These are phyloP conservation scores for Fusarium odoratissimum DNA, from an alignment of 2,329 filamentous ascomycete species.

Conservation along the genomic window DNA sequence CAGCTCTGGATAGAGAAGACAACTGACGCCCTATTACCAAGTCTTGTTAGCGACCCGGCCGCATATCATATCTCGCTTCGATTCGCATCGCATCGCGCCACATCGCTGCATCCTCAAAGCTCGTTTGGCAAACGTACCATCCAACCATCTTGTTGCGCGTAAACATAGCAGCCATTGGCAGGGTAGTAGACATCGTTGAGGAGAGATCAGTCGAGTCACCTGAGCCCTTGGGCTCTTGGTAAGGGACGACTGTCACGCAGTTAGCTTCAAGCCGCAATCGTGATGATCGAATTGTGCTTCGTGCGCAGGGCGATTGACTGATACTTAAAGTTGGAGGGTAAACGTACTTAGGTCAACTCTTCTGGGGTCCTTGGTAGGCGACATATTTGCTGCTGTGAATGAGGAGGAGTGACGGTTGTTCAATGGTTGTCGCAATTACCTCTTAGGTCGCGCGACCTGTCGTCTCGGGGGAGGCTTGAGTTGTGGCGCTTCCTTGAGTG, in stretches of 20 bases:
- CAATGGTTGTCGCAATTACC: constrained; percentile 38
- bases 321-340: not conserved
- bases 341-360: constrained; percentile 57
- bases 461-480: constrained; percentile 21
- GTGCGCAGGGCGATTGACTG: not conserved
- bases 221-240: constrained; percentile 78
- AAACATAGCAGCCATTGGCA: constrained; percentile 86
- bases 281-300: constrained; percentile 1
- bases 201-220: constrained; percentile 75
- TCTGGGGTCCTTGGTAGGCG: constrained; percentile 58
- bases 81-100: constrained; percentile 13
- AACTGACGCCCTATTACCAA: constrained; percentile 72
- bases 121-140: constrained; percentile 60
- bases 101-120: not conserved
- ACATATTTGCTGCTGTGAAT: constrained; percentile 48
- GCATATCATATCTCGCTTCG: not conserved
- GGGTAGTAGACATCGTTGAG: constrained; percentile 77
- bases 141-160: constrained; percentile 87
- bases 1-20: constrained; percentile 81
- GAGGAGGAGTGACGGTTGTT: constrained; percentile 23
- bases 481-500: constrained; percentile 19
- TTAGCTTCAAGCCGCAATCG: constrained; percentile 20
- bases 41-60: constrained; percentile 9
- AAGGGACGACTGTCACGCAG: constrained; percentile 80
- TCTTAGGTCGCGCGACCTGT: constrained; percentile 34